Conservation (phyloP, 495 filamentous ascomycete genomes). For the Letharia columbiana region DNA sequence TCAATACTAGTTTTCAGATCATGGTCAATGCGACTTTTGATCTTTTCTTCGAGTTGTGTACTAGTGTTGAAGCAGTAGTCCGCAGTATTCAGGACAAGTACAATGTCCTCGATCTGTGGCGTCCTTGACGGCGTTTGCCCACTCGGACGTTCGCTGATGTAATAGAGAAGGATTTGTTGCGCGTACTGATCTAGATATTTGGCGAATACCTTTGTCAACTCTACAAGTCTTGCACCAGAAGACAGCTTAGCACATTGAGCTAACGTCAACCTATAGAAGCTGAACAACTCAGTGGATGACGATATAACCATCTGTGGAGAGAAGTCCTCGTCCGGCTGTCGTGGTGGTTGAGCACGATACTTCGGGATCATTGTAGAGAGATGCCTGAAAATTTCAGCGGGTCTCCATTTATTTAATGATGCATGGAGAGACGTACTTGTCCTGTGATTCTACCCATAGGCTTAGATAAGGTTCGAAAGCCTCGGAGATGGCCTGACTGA, state of each 20-base stretch:
- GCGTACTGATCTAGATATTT: conserved; percentile 95
- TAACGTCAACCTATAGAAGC: conserved; percentile 84
- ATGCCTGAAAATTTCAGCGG: conserved; percentile 31
- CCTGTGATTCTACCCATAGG: conserved; percentile 94
- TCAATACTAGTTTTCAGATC: conserved; percentile 69
- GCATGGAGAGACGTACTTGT: conserved; percentile 75
- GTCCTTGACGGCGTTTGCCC: conserved; percentile 42
- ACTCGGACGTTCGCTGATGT: conserved; percentile 54
- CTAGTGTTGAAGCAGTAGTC: conserved; percentile 96
- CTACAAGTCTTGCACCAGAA: conserved; percentile 74
- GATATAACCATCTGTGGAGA: conserved; percentile 79
- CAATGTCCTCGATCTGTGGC: conserved; percentile 64
- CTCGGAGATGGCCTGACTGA: conserved; percentile 89
- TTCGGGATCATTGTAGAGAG: conserved; percentile 78
- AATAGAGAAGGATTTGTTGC: conserved; percentile 78
- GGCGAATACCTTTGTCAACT: conserved; percentile 74
- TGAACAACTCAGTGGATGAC: conserved; percentile 93
- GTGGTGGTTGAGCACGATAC: conserved; percentile 76
- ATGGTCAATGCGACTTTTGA: conserved; percentile 78
- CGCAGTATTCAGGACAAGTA: conserved; percentile 87
- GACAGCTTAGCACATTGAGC: conserved; percentile 95
- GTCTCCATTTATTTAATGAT: conserved; percentile 33
- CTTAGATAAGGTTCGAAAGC: conserved; percentile 96
- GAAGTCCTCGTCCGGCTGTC: conserved; percentile 83
- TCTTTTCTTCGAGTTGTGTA: conserved; percentile 85